Evolutionary conservation across 345 rosid genomes (phyloP), one percentile per base, ranked within the genome.

Genomic region (Balakata baccata): DNA sequence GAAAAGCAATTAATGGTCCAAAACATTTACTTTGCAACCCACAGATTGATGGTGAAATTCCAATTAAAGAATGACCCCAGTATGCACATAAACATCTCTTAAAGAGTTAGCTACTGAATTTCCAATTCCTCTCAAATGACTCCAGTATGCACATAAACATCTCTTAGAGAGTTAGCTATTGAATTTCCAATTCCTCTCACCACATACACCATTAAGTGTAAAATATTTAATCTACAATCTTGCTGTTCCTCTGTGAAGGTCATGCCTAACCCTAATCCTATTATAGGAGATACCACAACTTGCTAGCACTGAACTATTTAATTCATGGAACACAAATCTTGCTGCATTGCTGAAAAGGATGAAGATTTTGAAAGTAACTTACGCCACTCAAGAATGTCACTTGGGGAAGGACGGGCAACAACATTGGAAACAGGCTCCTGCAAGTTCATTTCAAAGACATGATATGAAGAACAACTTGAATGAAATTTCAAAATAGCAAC

Each of bases 381-480:
- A 95, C 99, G 98, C 98, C 99, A 92, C 68, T 95, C 98, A 51
- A 95, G 99, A 78, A 92, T 92, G 81, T 92, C 87, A 74, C 77
- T 95, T 46, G 94, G 88, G 69, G 94, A 92, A 86, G 98, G 99
- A 65, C 94, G 89, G 60, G 99, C 98, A 74, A 92, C 92, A 68
- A 92, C 84, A 83, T 92, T 88, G 66, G 99, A 85, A 76, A 92
- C 96, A 29, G 98, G 99, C 77, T 95, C 99, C 99, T 95, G 79
- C 78, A 84, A 78, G 60, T 73, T 78, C 75, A 82, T 75, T 14
- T 11, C 20, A 20, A n/a, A 52, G 72, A 12, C 58, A 74, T 11
- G 53, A 29, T 29, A 29, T 1, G 18, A 34, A 12, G 29, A 45
- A 52, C 11, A 39, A 3, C 22, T 38, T n/a, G 20, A 45, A 64